Evolutionary conservation across 176 grass and related monocot genomes (phyloP), one percentile per base, ranked within the genome.

Genomic region (Dactylis glomerata): DNA sequence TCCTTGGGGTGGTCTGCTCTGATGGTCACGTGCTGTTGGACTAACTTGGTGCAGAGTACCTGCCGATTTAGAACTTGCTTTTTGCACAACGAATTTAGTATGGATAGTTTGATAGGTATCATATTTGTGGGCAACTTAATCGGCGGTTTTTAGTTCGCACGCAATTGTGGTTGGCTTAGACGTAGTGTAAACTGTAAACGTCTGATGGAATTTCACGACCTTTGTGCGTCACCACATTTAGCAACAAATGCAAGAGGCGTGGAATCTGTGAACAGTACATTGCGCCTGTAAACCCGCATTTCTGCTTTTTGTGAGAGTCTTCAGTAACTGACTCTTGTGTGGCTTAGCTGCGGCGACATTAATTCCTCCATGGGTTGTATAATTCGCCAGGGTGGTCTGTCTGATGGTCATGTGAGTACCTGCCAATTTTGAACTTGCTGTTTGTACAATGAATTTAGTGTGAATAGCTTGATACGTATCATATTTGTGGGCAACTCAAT

Each of bases 11-110:
- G 19, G 44, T 66, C 37, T n/a, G 44, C n/a, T 73, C 63, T 37
- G 71, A 41, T 26, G 12, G 13, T 14, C 62, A 34, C 83, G 62
- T 22, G 52, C 12, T 6, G 33, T 1, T 55, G 12, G 59, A 77
- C 44, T 78, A 12, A 77, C 59, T 28, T 86, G 20, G 70, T 49
- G 12, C n/a, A 58, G 73, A 85, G 41, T 30, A 22, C 55, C 33
- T 40, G 23, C 51, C 15, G 12, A 30, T 70, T 36, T 33, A 0
- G 27, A 83, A 10, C 40, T 61, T 78, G 10, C 34, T 27, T 24
- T 56, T 12, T 17, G 34, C 3, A 26, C 66, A 86, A 46, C 27
- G 10, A 36, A 34, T 73, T 86, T 17, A 3, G 36, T 64, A 65
- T 71, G 73, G 78, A 46, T 44, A 24, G 5, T 40, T 47, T 71